These are phyloP conservation scores for Picochlorum sp. DNA, from an alignment of 139 green algal species.

Conservation along the genomic window DNA sequence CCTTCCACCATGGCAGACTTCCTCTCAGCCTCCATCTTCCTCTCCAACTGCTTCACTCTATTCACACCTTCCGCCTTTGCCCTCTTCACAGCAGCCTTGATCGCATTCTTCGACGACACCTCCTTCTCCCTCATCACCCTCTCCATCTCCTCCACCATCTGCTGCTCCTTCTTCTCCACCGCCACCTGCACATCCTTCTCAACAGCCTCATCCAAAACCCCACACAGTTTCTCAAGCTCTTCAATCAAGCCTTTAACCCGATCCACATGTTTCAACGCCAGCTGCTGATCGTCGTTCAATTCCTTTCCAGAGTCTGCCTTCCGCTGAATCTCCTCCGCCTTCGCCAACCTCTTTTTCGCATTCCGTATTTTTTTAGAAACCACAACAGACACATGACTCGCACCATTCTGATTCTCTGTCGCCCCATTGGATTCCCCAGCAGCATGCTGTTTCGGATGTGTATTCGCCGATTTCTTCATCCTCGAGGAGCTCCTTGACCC, in stretches of 20 bases:
- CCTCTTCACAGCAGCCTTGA: neutral
- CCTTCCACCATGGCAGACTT: conserved; percentile 1
- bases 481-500: too few relatives aligned
- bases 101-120: neutral
- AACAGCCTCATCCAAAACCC: conserved; percentile 16
- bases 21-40: too few relatives aligned
- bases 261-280: neutral
- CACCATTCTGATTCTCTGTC: neutral
- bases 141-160: neutral
- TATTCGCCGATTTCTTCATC: too few relatives aligned
- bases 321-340: conserved; percentile 27
- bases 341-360: conserved; percentile 22
- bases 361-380: conserved; percentile 16
- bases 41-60: neutral
- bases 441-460: too few relatives aligned
- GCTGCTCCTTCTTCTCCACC: conserved; percentile 4
- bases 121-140: conserved; percentile 7
- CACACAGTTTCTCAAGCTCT: conserved; percentile 39
- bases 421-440: too few relatives aligned
- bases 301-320: conserved; percentile 23
- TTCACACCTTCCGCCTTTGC: neutral
- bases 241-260: conserved; percentile 21
- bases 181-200: conserved; percentile 1
- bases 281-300: conserved; percentile 36
- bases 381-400: neutral